phyloP scores from a whole-genome alignment of 192 early-diverging fungal species.

The Coemansia sp. region DNA sequence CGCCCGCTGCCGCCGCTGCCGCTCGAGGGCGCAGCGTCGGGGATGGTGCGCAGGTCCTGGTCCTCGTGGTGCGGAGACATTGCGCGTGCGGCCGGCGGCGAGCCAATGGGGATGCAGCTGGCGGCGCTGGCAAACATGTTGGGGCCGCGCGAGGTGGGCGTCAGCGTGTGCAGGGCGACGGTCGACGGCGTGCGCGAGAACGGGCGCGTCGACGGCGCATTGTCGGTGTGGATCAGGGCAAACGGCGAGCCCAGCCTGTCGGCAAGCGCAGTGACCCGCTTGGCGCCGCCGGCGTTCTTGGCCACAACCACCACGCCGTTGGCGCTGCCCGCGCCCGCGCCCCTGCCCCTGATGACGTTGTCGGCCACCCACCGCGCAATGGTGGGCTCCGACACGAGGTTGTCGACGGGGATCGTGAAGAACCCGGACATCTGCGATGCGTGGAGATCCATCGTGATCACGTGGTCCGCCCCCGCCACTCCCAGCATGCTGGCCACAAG shows the following conservation, averaged over 20 bases:
- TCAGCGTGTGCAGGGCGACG: conserved; percentile 53
- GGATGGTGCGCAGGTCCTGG: conserved; percentile 34
- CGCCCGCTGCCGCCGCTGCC: not conserved
- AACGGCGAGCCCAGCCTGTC: conserved; percentile 92
- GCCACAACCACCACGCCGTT: conserved; percentile 76
- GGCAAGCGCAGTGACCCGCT: conserved; percentile 92
- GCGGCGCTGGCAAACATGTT: conserved; percentile 51
- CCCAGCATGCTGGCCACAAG: conserved; percentile 93
- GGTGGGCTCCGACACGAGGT: conserved; percentile 88
- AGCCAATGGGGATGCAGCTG: conserved; percentile 31
- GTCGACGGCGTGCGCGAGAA: conserved; percentile 55
- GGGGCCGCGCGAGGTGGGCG: conserved; percentile 47
- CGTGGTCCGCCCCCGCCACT: conserved; percentile 93
- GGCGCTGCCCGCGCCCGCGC: too few species aligned
- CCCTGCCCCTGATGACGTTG: conserved; percentile 67
- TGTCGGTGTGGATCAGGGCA: conserved; percentile 92
- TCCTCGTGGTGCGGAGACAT: conserved; percentile 32
- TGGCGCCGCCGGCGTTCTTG: conserved; percentile 95
- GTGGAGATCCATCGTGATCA: conserved; percentile 98
- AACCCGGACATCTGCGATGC: conserved; percentile 94
- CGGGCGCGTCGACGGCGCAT: conserved; percentile 55
- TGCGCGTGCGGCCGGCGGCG: conserved; percentile 24
- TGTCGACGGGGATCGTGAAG: conserved; percentile 92
- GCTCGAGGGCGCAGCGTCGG: not conserved
- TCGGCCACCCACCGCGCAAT: conserved; percentile 85